Evolutionary conservation across 257 asterid genomes (phyloP), one percentile per base, ranked within the genome.

Genomic region (Penstemon newberryi): DNA sequence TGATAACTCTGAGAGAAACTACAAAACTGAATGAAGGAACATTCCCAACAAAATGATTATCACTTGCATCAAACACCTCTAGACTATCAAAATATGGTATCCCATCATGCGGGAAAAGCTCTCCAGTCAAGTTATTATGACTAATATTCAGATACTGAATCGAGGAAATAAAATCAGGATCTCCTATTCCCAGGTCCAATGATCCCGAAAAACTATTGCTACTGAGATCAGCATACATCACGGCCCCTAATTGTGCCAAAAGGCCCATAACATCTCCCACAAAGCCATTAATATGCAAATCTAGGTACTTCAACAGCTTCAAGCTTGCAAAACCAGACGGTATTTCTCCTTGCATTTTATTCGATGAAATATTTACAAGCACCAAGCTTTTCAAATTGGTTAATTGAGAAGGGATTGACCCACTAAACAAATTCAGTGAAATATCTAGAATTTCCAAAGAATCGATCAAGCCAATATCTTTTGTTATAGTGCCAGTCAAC

Each of bases 41-140:
- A 47, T 79, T 85, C 45, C 96, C 96, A 33, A 69, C 71, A 50
- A 91, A 79, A 69, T 33, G 80, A 81, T 85, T 91, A 65, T 75
- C 70, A n/a, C 89, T 72, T 10, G 88, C 96, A 86, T 88, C 97
- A 60, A 90, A 80, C 74, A 86, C 86, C 87, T 90, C 95, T 18
- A 89, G 83, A 70, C 73, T 81, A 78, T 86, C 97, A 40, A 91
- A 87, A 67, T 60, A 91, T 4, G 97, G 89, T 72, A 91, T 88
- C 58, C 97, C 97, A 65, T 88, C 97, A 8, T 86, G 96, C 64
- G 95, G 83, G 76, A 90, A 91, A 4, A 91, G 91, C 77, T 83
- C 87, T 4, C 91, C 93, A 5, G 81, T 78, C 83, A 91, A 65
- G 74, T 69, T 79, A 75, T 91, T 89, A 47, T 70, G 45, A 53